phyloP scores from a whole-genome alignment of 768 basidiomycete species.

The Phylloporus scabripes region DNA sequence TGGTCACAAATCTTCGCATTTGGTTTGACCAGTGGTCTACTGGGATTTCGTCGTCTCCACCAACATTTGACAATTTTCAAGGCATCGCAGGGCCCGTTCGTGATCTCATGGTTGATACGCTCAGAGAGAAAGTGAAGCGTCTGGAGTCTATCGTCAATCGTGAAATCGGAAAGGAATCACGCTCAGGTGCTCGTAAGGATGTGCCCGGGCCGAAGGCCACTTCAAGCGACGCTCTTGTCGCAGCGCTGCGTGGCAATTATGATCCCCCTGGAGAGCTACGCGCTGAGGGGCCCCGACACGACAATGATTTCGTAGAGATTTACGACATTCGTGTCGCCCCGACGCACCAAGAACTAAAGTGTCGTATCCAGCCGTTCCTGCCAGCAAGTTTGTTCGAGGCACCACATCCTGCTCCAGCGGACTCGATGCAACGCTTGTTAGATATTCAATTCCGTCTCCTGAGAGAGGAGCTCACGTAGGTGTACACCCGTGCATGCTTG shows the following conservation, averaged over 20 bases:
- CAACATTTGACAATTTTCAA: constrained; percentile 44
- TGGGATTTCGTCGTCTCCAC: constrained; percentile 34
- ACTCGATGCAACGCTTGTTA: constrained; percentile 59
- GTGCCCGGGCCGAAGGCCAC: background rate
- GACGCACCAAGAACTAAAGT: constrained; percentile 60
- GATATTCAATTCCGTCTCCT: constrained; percentile 74
- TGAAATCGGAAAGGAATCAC: constrained; percentile 37
- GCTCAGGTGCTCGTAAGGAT: constrained; percentile 11
- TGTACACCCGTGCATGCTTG: background rate
- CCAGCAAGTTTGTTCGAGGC: constrained; percentile 56
- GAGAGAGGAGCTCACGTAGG: constrained; percentile 65
- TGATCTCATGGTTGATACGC: constrained; percentile 29
- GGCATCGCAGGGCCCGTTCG: constrained; percentile 26
- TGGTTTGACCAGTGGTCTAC: constrained; percentile 48
- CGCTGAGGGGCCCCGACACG: constrained; percentile 51
- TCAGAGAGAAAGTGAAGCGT: constrained; percentile 30
- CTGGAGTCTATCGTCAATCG: constrained; percentile 45
- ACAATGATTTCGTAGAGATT: constrained; percentile 60
- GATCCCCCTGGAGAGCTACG: constrained; percentile 53
- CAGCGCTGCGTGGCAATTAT: constrained; percentile 39
- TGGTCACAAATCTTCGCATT: constrained; percentile 38
- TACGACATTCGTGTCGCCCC: constrained; percentile 61
- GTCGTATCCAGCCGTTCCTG: constrained; percentile 45
- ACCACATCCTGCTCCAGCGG: constrained; percentile 53
- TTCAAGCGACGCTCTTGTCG: constrained; percentile 32